phyloP scores from a whole-genome alignment of 2,329 filamentous ascomycete species.

The Bipolaris sorokiniana region DNA sequence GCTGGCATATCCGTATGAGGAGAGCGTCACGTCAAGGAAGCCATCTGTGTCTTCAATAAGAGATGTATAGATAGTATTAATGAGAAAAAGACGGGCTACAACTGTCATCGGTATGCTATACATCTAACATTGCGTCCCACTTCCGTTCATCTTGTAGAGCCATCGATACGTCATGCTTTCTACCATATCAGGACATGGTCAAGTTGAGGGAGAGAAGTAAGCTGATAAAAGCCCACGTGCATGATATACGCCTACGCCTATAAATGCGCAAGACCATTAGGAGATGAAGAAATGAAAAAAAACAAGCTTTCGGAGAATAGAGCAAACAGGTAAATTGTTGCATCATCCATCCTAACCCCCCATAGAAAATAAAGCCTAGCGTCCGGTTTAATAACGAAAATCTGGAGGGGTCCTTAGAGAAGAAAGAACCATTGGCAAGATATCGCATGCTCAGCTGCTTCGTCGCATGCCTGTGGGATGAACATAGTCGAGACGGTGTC shows the following conservation, averaged over 20 bases:
- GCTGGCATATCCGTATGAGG: too few species aligned
- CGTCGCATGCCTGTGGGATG: neutral
- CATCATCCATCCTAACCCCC: neutral
- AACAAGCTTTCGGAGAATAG: neutral
- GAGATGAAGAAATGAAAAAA: neutral
- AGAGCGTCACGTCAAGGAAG: too few species aligned
- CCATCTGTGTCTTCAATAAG: neutral
- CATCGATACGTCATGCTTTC: neutral
- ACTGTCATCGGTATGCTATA: neutral
- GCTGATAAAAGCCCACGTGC: neutral
- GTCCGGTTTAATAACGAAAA: neutral
- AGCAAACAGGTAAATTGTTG: neutral
- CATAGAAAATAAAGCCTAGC: neutral
- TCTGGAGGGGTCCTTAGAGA: neutral
- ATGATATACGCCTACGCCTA: neutral
- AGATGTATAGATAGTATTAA: neutral
- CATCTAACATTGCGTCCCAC: neutral
- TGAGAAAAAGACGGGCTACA: neutral
- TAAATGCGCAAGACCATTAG: neutral
- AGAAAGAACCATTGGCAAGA: neutral
- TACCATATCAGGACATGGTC: neutral
- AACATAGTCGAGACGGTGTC: slow-evolving; percentile 8
- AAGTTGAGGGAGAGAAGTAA: neutral
- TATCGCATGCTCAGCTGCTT: neutral
- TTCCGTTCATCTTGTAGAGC: neutral